Evolutionary conservation across 352 stramenopile species (phyloP), one percentile per base, ranked within the genome.

Genomic region (Peronospora farinosa): DNA sequence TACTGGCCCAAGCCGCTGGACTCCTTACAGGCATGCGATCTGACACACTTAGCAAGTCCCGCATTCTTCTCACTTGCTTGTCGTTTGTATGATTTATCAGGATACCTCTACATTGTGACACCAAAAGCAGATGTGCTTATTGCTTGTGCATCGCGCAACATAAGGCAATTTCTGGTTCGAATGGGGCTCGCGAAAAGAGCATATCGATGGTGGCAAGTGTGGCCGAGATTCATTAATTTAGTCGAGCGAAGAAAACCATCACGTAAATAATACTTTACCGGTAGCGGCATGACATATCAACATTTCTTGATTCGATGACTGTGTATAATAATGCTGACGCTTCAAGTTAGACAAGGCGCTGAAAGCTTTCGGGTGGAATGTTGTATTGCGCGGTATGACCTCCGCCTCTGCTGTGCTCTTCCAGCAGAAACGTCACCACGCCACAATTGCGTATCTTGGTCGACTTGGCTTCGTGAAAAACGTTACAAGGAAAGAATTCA

Each of bases 1-100:
- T 96, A 35, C 54, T 96, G 19, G 85, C 82, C 19, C 86, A 96
- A 68, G 70, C 88, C 40, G 89, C 79, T 31, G 88, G 88, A 13
- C 89, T 96, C 17, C 42, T 93, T 9, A 79, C 85, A 50, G 88
- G 88, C 88, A 47, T 8, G 41, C 9, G 27, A 11, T n/a, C 25
- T 7, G 10, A 16, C 36, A 30, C 2, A 13, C 1, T 10, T 13
- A 38, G 12, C 23, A 25, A 38, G 3, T 47, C 6, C 5, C 41
- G 16, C n/a, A 17, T 44, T 43, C 38, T 13, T 43, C 19, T 48
- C 30, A 38, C 10, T n/a, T 50, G 15, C 41, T n/a, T 50, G 8
- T 13, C 32, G 11, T 5, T 46, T 7, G 25, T 44, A 13, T 25
- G n/a, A 10, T 32, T n/a, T 41, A 40, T 39, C 25, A 74, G 61